These are phyloP conservation scores for Cyclotella sp. DNA, from an alignment of 108 stramenopile species.

Conservation along the genomic window DNA sequence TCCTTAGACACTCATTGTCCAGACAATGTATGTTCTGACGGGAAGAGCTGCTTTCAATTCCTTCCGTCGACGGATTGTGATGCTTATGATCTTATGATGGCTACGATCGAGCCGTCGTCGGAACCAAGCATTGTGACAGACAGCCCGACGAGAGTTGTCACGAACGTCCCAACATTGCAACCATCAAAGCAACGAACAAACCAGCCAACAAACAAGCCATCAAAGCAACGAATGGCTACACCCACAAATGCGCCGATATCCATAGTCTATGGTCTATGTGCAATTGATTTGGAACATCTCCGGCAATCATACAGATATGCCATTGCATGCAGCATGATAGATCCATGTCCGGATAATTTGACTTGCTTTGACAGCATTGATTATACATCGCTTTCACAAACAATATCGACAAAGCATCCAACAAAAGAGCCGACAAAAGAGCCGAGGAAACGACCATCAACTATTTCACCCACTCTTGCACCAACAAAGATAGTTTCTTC, in stretches of 20 bases:
- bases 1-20: slow-evolving; percentile 35
- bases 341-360: slow-evolving; percentile 8
- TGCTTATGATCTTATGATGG: slow-evolving; percentile 14
- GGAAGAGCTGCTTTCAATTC: slow-evolving; percentile 16
- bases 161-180: neutral
- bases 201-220: neutral
- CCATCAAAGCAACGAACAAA: neutral
- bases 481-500: too few relatives aligned
- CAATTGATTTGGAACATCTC: neutral
- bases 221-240: neutral
- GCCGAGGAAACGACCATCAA: neutral
- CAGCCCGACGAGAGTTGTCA: neutral
- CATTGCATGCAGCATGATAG: neutral
- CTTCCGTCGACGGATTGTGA: slow-evolving; percentile 6
- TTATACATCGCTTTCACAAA: neutral
- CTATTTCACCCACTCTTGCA: too few relatives aligned
- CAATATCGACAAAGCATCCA: neutral
- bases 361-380: slow-evolving; percentile 5
- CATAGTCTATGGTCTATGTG: slow-evolving; percentile 1
- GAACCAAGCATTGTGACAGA: neutral
- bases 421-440: slow-evolving; percentile 2
- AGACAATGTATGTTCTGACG: slow-evolving; percentile 15
- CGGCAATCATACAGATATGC: neutral
- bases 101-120: neutral
- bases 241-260: slow-evolving; percentile 3